Evolutionary conservation across 2,329 filamentous ascomycete species (phyloP).

Genomic region (Curvularia hawaiiensis): DNA sequence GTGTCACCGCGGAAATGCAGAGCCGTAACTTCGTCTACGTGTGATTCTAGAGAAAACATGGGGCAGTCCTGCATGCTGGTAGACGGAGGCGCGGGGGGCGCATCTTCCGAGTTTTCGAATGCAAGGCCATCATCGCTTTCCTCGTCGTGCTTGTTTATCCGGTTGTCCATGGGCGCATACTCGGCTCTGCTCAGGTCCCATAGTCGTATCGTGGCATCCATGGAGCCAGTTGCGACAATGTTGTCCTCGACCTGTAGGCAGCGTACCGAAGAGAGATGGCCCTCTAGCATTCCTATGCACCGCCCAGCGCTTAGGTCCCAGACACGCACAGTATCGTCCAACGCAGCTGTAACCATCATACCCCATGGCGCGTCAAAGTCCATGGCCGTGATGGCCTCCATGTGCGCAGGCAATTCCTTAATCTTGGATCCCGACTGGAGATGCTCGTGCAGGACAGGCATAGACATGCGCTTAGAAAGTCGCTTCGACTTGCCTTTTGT

Average conservation of each 20-base stretch:
- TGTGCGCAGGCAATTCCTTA: conserved; percentile 85
- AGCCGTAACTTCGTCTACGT: conserved; percentile 93
- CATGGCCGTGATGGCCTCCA: conserved; percentile 83
- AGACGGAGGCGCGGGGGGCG: conserved; percentile 68
- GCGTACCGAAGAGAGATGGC: conserved; percentile 91
- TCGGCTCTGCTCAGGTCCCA: conserved; percentile 94
- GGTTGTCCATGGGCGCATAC: conserved; percentile 72
- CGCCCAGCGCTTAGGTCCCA: conserved; percentile 96
- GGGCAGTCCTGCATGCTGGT: conserved; percentile 89
- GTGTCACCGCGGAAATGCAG: conserved; percentile 88
- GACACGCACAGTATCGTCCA: conserved; percentile 92
- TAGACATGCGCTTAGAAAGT: conserved; percentile 75
- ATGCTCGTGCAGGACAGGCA: conserved; percentile 95
- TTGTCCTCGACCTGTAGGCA: conserved; percentile 95
- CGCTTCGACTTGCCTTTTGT: conserved; percentile 58
- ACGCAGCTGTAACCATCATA: conserved; percentile 86
- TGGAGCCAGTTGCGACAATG: conserved; percentile 89
- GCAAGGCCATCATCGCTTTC: conserved; percentile 63
- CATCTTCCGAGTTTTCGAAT: conserved; percentile 73
- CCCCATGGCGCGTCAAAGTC: conserved; percentile 99
- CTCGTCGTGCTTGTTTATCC: conserved; percentile 53
- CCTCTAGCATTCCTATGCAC: conserved; percentile 89
- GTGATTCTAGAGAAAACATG: conserved; percentile 85
- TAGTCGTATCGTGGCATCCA: conserved; percentile 90
- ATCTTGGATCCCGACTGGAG: conserved; percentile 89